Percentiles rank a stretch among this genome's conserved stretches.
Evolutionary conservation across 805 yeast species (phyloP).

Genomic region (Metschnikowia continentalis): DNA sequence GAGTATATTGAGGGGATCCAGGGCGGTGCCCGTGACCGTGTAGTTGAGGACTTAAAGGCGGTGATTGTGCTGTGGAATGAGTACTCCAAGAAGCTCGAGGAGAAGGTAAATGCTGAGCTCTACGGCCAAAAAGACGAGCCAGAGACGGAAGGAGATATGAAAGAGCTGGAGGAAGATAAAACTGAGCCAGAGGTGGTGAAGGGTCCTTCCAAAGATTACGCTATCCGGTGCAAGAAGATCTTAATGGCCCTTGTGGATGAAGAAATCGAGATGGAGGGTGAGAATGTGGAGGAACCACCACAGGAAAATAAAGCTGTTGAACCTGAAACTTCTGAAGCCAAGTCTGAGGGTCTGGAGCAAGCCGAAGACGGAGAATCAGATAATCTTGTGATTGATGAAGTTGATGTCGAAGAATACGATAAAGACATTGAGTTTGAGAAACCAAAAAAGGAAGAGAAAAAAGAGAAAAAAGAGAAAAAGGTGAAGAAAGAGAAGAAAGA

Average conservation of each 20-base stretch:
- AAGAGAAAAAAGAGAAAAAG: slow-evolving; percentile 23
- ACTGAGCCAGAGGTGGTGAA: not conserved
- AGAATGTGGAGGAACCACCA: not conserved
- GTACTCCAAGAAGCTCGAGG: slow-evolving; percentile 39
- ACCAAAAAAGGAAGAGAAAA: slow-evolving; percentile 26
- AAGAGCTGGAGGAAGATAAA: slow-evolving; percentile 7
- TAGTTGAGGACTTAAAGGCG: slow-evolving; percentile 45
- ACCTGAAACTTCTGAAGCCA: not conserved
- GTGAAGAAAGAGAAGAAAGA: slow-evolving; percentile 18
- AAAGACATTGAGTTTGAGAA: slow-evolving; percentile 24
- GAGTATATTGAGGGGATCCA: slow-evolving; percentile 57
- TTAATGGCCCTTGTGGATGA: slow-evolving; percentile 34
- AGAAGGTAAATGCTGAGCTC: slow-evolving; percentile 34
- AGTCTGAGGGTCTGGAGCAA: slow-evolving; percentile 2
- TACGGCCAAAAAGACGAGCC: slow-evolving; percentile 23
- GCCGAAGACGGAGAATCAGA: not conserved
- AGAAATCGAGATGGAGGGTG: slow-evolving; percentile 29
- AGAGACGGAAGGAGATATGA: slow-evolving; percentile 10
- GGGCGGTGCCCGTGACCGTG: slow-evolving; percentile 64
- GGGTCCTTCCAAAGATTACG: slow-evolving; percentile 33
- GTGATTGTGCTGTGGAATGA: slow-evolving; percentile 57
- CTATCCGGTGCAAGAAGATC: slow-evolving; percentile 37
- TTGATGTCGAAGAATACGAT: slow-evolving; percentile 36
- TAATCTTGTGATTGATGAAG: slow-evolving; percentile 40
- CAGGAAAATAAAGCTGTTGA: slow-evolving; percentile 1